Percentiles rank a stretch among this genome's conserved stretches.
Conservation (phyloP, 768 basidiomycete genomes). For the Russula virescens region DNA sequence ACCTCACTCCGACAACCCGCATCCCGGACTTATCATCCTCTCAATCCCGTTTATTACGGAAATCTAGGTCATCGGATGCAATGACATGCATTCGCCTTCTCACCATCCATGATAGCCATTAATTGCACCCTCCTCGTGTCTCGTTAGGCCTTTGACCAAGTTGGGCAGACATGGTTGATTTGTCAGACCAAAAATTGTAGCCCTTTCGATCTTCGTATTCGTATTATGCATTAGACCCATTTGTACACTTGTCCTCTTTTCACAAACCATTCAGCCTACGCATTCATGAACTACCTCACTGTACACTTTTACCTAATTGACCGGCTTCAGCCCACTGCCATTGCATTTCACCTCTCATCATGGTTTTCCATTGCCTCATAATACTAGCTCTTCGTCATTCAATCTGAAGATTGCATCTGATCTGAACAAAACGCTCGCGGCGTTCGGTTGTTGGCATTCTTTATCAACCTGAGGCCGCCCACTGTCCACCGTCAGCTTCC, state of each 20-base stretch:
- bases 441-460: too few species aligned
- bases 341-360: slow-evolving; percentile 2
- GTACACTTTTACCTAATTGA: slow-evolving; percentile 15
- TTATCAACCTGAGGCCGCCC: background rate
- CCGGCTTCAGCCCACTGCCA: background rate
- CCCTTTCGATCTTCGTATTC: slow-evolving; percentile 9
- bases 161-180: background rate
- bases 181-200: slow-evolving; percentile 1
- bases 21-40: slow-evolving; percentile 23
- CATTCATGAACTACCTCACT: slow-evolving; percentile 10
- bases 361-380: slow-evolving; percentile 9
- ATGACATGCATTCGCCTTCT: slow-evolving; percentile 50
- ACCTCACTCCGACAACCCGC: slow-evolving; percentile 31
- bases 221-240: slow-evolving; percentile 10
- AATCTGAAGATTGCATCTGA: slow-evolving; percentile 4
- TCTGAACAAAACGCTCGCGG: background rate
- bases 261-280: slow-evolving; percentile 7
- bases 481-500: background rate
- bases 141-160: background rate
- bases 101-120: slow-evolving; percentile 36
- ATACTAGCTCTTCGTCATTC: slow-evolving; percentile 10
- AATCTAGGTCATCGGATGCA: slow-evolving; percentile 30
- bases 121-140: slow-evolving; percentile 2
- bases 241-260: slow-evolving; percentile 13
- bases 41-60: slow-evolving; percentile 19